A percentile compares a stretch with the other conserved stretches of the same genome.
Evolutionary conservation across 768 basidiomycete species (phyloP).

Genomic region (Kockovaella imperatae): DNA sequence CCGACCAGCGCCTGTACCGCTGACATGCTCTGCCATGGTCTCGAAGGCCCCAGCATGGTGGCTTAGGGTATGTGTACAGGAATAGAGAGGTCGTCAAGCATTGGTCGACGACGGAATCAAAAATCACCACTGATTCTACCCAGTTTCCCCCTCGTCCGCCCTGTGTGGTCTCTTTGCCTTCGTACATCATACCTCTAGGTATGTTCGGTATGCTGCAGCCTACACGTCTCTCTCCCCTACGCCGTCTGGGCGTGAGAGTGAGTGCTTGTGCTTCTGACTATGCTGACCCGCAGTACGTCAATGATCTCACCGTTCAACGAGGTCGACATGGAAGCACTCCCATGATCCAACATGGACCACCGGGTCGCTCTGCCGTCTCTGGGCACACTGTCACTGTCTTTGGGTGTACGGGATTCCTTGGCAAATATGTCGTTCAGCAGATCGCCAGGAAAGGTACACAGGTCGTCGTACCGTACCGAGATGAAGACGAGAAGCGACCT

Average conservation of each 20-base stretch:
- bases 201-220: no score
- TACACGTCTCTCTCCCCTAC: no score
- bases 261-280: not conserved
- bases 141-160: no score
- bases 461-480: slow-evolving; percentile 88
- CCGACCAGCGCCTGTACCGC: slow-evolving; percentile 43
- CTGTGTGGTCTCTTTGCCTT: no score
- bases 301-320: slow-evolving; percentile 37
- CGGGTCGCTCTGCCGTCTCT: slow-evolving; percentile 65
- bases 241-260: no score
- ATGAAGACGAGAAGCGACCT: slow-evolving; percentile 83
- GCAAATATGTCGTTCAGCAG: slow-evolving; percentile 87
- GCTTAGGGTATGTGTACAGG: not conserved
- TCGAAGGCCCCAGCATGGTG: slow-evolving; percentile 12
- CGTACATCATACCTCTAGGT: not conserved
- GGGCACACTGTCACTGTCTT: slow-evolving; percentile 95
- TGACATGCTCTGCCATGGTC: slow-evolving; percentile 40
- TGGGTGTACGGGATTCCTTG: slow-evolving; percentile 91
- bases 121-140: slow-evolving; percentile 8
- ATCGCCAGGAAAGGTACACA: slow-evolving; percentile 91
- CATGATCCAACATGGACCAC: slow-evolving; percentile 65
- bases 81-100: not conserved
- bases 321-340: slow-evolving; percentile 37
- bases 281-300: slow-evolving; percentile 26
- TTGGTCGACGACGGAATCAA: slow-evolving; percentile 7